A percentile compares a stretch with the other conserved stretches of the same genome.
Evolutionary conservation across 495 filamentous ascomycete genomes (phyloP).

Genomic region (Parathielavia appendiculata): DNA sequence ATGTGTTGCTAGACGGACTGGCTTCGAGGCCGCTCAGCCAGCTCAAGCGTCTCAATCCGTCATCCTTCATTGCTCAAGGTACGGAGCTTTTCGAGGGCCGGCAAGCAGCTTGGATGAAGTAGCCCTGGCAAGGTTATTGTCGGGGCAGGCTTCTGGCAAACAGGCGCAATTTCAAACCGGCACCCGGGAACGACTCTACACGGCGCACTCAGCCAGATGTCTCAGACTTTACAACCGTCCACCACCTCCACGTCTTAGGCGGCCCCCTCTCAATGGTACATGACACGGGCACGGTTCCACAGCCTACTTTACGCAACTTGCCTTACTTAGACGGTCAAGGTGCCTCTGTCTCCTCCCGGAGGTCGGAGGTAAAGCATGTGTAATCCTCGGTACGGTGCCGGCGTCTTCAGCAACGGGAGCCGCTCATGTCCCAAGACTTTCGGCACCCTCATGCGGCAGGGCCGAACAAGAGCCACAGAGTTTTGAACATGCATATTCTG

Average conservation of each 20-base stretch:
- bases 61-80: background rate
- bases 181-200: conserved; percentile 13
- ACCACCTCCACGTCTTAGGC: conserved; percentile 18
- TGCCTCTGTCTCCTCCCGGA: conserved; percentile 3
- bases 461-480: conserved; percentile 18
- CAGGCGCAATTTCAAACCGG: conserved; percentile 8
- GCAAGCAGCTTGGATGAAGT: background rate
- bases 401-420: conserved; percentile 17
- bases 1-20: background rate
- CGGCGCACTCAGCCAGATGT: conserved; percentile 17
- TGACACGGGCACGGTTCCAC: conserved; percentile 22
- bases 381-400: conserved; percentile 13
- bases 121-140: background rate
- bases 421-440: conserved; percentile 19
- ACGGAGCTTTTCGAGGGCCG: background rate
- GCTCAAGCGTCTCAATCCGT: background rate
- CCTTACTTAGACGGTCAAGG: conserved; percentile 10
- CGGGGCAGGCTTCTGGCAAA: background rate
- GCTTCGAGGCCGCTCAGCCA: background rate
- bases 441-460: conserved; percentile 16
- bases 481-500: conserved; percentile 20
- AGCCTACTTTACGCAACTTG: conserved; percentile 13
- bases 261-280: conserved; percentile 26
- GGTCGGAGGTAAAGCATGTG: background rate
- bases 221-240: conserved; percentile 12